Percentiles rank a stretch among this genome's conserved stretches.
phyloP scores from a whole-genome alignment of 2,329 filamentous ascomycete genomes.

The Diaporthe ampelina region DNA sequence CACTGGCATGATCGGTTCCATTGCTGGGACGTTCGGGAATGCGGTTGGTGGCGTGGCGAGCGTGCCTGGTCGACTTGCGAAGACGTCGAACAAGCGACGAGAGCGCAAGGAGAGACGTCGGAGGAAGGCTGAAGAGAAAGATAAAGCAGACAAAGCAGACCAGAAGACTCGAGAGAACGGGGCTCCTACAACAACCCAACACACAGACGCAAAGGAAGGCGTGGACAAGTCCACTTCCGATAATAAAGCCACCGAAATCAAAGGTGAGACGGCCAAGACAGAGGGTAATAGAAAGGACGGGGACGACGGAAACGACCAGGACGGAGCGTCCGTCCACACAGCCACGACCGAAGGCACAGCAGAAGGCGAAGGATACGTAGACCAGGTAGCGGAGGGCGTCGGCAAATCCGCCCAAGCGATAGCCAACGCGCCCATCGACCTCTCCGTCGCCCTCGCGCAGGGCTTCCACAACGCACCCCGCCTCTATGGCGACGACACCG shows the following conservation, averaged over 20 bases:
- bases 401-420: conserved; percentile 65
- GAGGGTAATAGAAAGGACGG: conserved; percentile 17
- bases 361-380: conserved; percentile 58
- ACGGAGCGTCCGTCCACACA: conserved; percentile 43
- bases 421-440: conserved; percentile 70
- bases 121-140: conserved; percentile 36
- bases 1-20: conserved; percentile 73
- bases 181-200: conserved; percentile 29
- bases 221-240: conserved; percentile 31
- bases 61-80: conserved; percentile 73
- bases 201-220: conserved; percentile 23
- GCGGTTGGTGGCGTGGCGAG: conserved; percentile 74
- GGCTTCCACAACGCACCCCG: conserved; percentile 80
- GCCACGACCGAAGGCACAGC: conserved; percentile 47
- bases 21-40: conserved; percentile 70
- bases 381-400: conserved; percentile 66
- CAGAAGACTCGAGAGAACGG: conserved; percentile 43
- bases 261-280: not conserved
- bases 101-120: conserved; percentile 56
- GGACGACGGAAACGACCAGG: not conserved
- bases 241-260: not conserved
- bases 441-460: conserved; percentile 73
- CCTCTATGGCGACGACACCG: conserved; percentile 78
- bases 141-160: not conserved
- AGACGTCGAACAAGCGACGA: conserved; percentile 67